Percentiles rank a stretch among this genome's conserved stretches.
These are phyloP conservation scores for Apiospora sp. DNA, from an alignment of 2,329 filamentous ascomycete species.

Conservation along the genomic window DNA sequence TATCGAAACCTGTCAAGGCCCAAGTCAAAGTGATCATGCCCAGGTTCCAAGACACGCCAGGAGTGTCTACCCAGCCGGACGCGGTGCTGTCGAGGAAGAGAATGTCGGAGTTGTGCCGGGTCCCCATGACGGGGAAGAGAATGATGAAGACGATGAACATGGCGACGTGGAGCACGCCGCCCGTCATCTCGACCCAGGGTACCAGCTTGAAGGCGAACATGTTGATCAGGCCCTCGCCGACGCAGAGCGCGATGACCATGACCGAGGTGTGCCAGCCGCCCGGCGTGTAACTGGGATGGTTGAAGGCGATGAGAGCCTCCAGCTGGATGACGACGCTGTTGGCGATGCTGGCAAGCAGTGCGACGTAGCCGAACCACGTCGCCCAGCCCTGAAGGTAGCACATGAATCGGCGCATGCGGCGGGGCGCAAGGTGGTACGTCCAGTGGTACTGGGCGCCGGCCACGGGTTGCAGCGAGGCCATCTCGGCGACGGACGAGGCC, in stretches of 20 bases:
- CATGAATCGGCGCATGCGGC: constrained; percentile 24
- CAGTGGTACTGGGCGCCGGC: constrained; percentile 30
- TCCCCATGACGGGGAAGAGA: constrained; percentile 26
- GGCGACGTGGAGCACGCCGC: constrained; percentile 25
- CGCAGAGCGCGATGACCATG: constrained; percentile 20
- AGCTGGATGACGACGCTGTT: constrained; percentile 26
- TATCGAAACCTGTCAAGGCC: constrained; percentile 27
- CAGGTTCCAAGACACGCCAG: constrained; percentile 24
- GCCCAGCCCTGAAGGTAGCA: constrained; percentile 28
- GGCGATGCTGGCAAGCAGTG: constrained; percentile 24
- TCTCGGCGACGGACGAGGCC: constrained; percentile 28
- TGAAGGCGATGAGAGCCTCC: constrained; percentile 25
- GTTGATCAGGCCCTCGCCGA: constrained; percentile 22
- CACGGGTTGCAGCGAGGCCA: constrained; percentile 27
- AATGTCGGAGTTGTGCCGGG: constrained; percentile 24
- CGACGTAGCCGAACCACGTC: constrained; percentile 28
- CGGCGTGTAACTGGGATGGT: constrained; percentile 24
- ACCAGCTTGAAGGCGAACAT: constrained; percentile 27
- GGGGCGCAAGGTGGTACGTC: constrained; percentile 27
- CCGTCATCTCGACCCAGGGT: constrained; percentile 27
- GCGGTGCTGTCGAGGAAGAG: constrained; percentile 22
- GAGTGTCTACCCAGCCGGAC: constrained; percentile 27
- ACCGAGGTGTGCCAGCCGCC: constrained; percentile 27
- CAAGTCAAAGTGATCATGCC: constrained; percentile 27
- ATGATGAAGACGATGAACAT: constrained; percentile 27